A percentile compares a stretch with the other conserved stretches of the same genome.
Evolutionary conservation across 2,329 filamentous ascomycete species (phyloP).

Genomic region (Pleomassaria siparia): DNA sequence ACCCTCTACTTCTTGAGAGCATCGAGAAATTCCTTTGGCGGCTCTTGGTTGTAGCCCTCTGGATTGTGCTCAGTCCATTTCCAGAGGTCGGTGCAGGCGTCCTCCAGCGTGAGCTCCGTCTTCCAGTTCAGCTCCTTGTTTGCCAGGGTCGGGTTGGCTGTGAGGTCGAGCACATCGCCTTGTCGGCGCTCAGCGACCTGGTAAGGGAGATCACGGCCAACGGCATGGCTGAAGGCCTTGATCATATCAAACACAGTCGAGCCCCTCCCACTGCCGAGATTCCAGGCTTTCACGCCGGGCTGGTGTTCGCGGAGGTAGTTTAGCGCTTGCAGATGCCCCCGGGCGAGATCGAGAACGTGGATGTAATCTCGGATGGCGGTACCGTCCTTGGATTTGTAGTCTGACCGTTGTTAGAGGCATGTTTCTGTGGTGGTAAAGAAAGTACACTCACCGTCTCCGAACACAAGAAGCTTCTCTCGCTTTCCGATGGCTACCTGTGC

Average conservation of each 20-base stretch:
- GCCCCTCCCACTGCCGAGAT: conserved; percentile 89
- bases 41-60: conserved; percentile 87
- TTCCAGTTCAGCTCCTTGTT: conserved; percentile 92
- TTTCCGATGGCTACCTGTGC: conserved; percentile 96
- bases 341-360: conserved; percentile 87
- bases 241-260: conserved; percentile 98
- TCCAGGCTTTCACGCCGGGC: conserved; percentile 94
- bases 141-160: conserved; percentile 83
- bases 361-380: conserved; percentile 98
- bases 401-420: conserved; percentile 50
- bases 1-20: conserved; percentile 37
- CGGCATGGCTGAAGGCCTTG: conserved; percentile 85
- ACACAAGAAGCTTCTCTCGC: conserved; percentile 89
- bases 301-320: conserved; percentile 83
- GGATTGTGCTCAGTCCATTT: conserved; percentile 97
- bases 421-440: conserved; percentile 1
- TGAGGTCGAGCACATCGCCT: conserved; percentile 92
- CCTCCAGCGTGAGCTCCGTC: conserved; percentile 84
- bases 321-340: conserved; percentile 83
- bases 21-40: conserved; percentile 79
- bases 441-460: conserved; percentile 72
- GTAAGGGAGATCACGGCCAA: conserved; percentile 84
- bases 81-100: conserved; percentile 94
- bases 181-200: conserved; percentile 78
- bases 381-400: conserved; percentile 87